phyloP scores from a whole-genome alignment of 2,329 filamentous ascomycete genomes.

The Emericellopsis atlantica region DNA sequence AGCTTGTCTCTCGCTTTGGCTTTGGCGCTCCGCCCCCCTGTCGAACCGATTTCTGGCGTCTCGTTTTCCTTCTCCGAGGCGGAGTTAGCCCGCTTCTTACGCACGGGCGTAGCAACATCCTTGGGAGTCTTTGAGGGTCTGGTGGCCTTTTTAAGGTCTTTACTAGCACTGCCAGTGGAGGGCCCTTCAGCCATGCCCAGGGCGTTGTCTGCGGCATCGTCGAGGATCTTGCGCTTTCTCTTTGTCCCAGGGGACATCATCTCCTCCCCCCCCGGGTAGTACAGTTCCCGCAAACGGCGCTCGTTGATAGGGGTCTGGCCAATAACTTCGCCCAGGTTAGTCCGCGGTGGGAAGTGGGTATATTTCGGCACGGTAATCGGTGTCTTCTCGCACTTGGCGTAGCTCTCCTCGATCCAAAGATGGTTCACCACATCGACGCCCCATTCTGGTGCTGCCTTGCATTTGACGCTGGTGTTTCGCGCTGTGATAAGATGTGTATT shows the following conservation, averaged over 20 bases:
- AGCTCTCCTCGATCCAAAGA: slow-evolving; percentile 95
- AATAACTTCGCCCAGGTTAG: slow-evolving; percentile 85
- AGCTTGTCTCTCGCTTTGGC: slow-evolving; percentile 67
- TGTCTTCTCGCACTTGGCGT: slow-evolving; percentile 73
- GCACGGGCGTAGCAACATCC: slow-evolving; percentile 23
- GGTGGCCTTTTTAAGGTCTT: slow-evolving; percentile 11
- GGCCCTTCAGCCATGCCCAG: slow-evolving; percentile 34
- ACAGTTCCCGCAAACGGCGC: slow-evolving; percentile 46
- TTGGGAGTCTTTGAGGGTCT: slow-evolving; percentile 3
- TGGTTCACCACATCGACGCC: slow-evolving; percentile 84
- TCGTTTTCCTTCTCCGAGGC: slow-evolving; percentile 65
- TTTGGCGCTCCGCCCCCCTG: slow-evolving; percentile 77
- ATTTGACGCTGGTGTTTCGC: slow-evolving; percentile 83
- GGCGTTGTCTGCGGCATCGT: slow-evolving; percentile 37
- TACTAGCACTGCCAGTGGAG: slow-evolving; percentile 24
- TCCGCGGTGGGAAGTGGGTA: slow-evolving; percentile 74
- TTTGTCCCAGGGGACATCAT: slow-evolving; percentile 26
- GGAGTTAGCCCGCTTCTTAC: slow-evolving; percentile 27
- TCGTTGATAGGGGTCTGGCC: slow-evolving; percentile 76
- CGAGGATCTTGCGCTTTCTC: slow-evolving; percentile 35
- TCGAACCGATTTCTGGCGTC: slow-evolving; percentile 54
- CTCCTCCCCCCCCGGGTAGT: slow-evolving; percentile 51
- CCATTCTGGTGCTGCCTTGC: slow-evolving; percentile 85
- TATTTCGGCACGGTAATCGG: slow-evolving; percentile 64
- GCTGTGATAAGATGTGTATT: slow-evolving; percentile 95